Evolutionary conservation across 495 filamentous ascomycete genomes (phyloP).

Genomic region (Aspergillus heteromorphus): DNA sequence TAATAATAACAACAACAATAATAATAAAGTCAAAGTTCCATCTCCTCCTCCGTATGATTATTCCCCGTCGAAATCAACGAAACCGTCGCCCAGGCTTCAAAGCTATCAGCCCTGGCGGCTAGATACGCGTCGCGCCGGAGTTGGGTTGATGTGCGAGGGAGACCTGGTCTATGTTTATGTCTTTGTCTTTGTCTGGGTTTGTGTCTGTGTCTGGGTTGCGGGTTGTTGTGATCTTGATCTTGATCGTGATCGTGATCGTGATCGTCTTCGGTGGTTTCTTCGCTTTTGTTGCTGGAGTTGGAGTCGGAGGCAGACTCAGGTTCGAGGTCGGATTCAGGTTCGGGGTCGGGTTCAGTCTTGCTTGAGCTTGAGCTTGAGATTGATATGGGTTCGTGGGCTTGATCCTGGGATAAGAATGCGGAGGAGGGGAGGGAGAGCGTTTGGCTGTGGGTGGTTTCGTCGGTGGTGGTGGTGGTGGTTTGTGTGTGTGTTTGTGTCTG

Average conservation of each 20-base stretch:
- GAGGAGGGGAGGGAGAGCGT: conserved; percentile 9
- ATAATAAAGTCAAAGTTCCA: conserved; percentile 35
- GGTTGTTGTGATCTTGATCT: background rate
- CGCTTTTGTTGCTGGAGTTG: too few relatives aligned
- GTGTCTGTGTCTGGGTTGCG: too few relatives aligned
- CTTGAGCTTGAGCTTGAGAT: too few relatives aligned
- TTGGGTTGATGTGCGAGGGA: conserved; percentile 1
- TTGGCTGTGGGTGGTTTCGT: conserved; percentile 2
- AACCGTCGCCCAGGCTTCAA: conserved; percentile 38
- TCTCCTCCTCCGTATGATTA: conserved; percentile 44
- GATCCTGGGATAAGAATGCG: conserved; percentile 17
- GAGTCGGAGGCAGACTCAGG: too few relatives aligned
- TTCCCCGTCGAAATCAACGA: conserved; percentile 42
- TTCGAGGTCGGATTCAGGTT: too few relatives aligned
- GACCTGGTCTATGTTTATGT: too few relatives aligned
- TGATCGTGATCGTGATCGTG: background rate
- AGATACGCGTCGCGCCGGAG: conserved; percentile 28
- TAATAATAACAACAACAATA: background rate
- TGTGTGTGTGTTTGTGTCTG: background rate
- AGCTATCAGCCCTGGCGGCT: conserved; percentile 32
- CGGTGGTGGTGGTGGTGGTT: background rate
- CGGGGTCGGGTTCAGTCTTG: too few relatives aligned
- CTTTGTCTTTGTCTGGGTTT: too few relatives aligned
- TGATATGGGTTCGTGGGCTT: too few relatives aligned
- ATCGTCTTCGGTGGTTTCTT: background rate